Base-by-base conservation (phyloP, 202 grass and related monocot species). In the Bolboschoenoplectus hybrid region DNA sequence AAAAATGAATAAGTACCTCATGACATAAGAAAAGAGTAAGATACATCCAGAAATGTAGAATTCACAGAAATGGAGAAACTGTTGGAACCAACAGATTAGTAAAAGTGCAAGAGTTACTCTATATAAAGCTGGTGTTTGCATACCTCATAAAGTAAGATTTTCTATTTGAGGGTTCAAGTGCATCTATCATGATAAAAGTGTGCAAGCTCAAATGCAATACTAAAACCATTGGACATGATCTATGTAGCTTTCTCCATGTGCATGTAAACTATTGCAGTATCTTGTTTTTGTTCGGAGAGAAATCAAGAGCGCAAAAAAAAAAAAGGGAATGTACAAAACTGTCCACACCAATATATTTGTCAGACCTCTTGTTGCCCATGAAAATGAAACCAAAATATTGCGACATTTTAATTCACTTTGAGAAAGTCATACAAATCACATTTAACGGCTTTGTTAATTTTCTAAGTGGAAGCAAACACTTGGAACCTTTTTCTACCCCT, bases 341-440 rank as follows among this genome's bases (percentile, higher is more conserved):
- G 72, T 79, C 51, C 12, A 39, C 35, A n/a, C 3, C 52, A 58
- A 35, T 79, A 55, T 56, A 79, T 56, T 58, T 58, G n/a, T 38
- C 16, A 57, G 74, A 40, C 35, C 6, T 39, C 34, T n/a, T 56
- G 74, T 58, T 58, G 52, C 14, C 51, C 11, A 79, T 55, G 12
- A 79, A 39, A 57, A 58, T 51, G 35, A 79, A 53, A 79, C 14
- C 46, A 52, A 79, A 40, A 39, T 58, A 51, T 57, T 4, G 51
- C 74, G 53, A 53, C 47, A 73, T 16, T 50, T 51, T 13, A 75
- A 8, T 38, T 50, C 10, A 77, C 66, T 39, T 58, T 58, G 51
- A 58, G 74, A 79, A 57, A 58, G 74, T 79, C 51, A 79, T 78
- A 79, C 6, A 47, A 52, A 79, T 58, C 35, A 9, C 7, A 26